Evolutionary conservation across 805 yeast genomes (phyloP), one percentile per base, ranked within the genome.

Genomic region (Candida andamanensis): DNA sequence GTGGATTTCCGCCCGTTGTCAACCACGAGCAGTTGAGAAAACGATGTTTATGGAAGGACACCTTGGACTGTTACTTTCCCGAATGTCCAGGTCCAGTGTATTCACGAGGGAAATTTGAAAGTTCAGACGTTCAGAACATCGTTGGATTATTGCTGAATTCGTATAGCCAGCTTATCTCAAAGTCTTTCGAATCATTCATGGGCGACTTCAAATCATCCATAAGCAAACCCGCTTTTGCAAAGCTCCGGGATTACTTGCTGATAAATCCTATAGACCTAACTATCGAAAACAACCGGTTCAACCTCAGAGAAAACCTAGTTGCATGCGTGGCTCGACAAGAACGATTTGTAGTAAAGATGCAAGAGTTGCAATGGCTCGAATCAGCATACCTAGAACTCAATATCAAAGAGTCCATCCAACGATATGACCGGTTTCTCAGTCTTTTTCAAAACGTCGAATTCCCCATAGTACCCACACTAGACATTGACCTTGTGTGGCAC

Each of bases 401-500:
- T 14, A 6, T 48, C 12, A 31, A 35, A 12, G 47, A 45, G 19
- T 26, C 56, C 3, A 29, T 28, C 13, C 27, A 28, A 12, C 36
- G 59, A 28, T 54, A 54, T 30, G 9, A 32, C 7, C 37, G 45
- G 6, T 54, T 52, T 25, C 34, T 41, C 16, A 12, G 28, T 9
- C 11, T 48, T 13, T 17, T 41, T 6, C 29, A 22, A 8, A 29
- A 16, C 9, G 15, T 28, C 2, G 15, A 25, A 2, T 26, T 39
- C 32, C 11, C 33, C 5, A 12, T 36, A 11, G 50, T 51, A 1
- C 58, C 59, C 1, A 50, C 56, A 4, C 36, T 54, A 27, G 58
- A 54, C 25, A 51, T 54, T 17, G 56, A 52, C 24, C 37, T 54
- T 28, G 26, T 51, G 3, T 52, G 59, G 59, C 55, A 46, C 24